Evolutionary conservation across 2,329 filamentous ascomycete genomes (phyloP), one percentile per base, ranked within the genome.

Genomic region (Magnaporthales sp.): DNA sequence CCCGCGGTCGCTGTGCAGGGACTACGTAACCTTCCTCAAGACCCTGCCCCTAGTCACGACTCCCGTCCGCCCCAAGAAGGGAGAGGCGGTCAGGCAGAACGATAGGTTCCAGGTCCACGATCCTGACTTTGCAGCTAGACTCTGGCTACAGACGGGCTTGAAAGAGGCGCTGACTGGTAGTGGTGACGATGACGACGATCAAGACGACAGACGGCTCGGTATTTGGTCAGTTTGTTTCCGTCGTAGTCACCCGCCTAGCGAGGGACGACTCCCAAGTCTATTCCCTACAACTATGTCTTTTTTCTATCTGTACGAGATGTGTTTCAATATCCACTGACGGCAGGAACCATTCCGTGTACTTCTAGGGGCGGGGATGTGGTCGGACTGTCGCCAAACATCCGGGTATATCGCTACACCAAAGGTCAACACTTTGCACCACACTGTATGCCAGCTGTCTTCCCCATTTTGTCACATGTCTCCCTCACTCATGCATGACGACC

Each of bases 351-450:
- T 15, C 31, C 2, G 8, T 38, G 5, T 61, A 66, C 66, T 62
- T 62, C 26, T 62, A 97, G 92, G 91, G 92, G 91, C 67, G 93
- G 93, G 30, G 84, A 92, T 64, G 87, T 91, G 0, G 79, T 96
- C n/a, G 93, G 93, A 0, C 78, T 97, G 68, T 97, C 92, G 76
- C 87, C 91, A 9, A 96, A 96, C 70, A 96, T 97, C 66, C 84
- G 94, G 38, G 86, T 97, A 31, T 97, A 97, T 78, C 86, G 93
- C 26, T 97, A 97, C 77, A 86, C 84, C 0, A 86, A 89, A 70
- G 92, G 91, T 0, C 93, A 97, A 75, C 97, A 93, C 75, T 97
- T 97, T 75, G 93, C 93, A 74, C 89, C 91, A 72, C 94, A 97
- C 76, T 97, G 92, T 94, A 84, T 72, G 89, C 84, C 58, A 61